Evolutionary conservation across 2,329 filamentous ascomycete genomes (phyloP).

Genomic region (Hypoxylon sp.): DNA sequence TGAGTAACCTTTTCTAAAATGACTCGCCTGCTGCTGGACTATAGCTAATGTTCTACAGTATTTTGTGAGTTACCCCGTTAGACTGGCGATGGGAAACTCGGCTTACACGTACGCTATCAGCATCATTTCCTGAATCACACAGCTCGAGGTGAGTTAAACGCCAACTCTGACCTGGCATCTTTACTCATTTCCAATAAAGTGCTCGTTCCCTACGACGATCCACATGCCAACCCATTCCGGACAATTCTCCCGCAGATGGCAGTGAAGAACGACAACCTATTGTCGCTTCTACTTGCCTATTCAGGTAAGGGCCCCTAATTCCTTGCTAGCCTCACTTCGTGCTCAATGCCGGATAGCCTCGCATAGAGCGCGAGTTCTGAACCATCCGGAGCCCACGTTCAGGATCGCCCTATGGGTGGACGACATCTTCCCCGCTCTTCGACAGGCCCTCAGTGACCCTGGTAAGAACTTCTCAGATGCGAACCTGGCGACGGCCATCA

Average conservation of each 20-base stretch:
- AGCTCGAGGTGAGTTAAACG: slow-evolving; percentile 68
- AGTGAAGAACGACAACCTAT: slow-evolving; percentile 71
- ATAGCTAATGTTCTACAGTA: slow-evolving; percentile 50
- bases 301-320: slow-evolving; percentile 54
- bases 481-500: slow-evolving; percentile 81
- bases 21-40: neutral
- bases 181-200: slow-evolving; percentile 60
- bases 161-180: slow-evolving; percentile 49
- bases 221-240: slow-evolving; percentile 61
- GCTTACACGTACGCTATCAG: slow-evolving; percentile 49
- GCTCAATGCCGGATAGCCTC: slow-evolving; percentile 60
- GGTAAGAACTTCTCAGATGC: slow-evolving; percentile 72
- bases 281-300: slow-evolving; percentile 81
- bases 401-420: slow-evolving; percentile 83
- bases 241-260: slow-evolving; percentile 67
- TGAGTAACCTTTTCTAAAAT: slow-evolving; percentile 39
- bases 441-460: slow-evolving; percentile 69
- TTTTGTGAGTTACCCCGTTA: slow-evolving; percentile 50
- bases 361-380: slow-evolving; percentile 77
- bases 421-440: slow-evolving; percentile 77
- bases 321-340: slow-evolving; percentile 23
- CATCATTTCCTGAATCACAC: slow-evolving; percentile 80
- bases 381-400: slow-evolving; percentile 76
- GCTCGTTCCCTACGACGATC: slow-evolving; percentile 60
- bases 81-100: neutral